Conservation (phyloP, 768 basidiomycete species). For the Mycena galopus region DNA sequence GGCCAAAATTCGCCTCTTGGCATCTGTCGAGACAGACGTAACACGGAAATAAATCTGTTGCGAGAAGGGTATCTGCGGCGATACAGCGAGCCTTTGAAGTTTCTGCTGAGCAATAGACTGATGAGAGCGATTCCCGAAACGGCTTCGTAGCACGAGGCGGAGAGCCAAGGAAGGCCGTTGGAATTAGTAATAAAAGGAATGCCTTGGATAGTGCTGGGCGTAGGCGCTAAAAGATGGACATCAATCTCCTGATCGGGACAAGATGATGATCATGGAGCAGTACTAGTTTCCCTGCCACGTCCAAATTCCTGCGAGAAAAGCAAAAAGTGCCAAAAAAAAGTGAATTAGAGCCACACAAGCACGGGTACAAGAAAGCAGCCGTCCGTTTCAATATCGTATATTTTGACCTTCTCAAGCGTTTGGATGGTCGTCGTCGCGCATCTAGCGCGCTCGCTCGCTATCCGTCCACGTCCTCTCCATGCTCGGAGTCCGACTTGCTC, state of each 20-base stretch:
- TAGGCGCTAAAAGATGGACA: too few species aligned
- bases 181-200: too few species aligned
- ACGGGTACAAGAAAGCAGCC: background rate
- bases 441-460: background rate
- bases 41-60: too few species aligned
- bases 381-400: background rate
- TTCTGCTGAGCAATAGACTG: background rate
- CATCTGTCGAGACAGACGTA: too few species aligned
- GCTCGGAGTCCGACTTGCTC: conserved; percentile 20
- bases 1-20: too few species aligned
- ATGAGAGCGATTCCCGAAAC: background rate
- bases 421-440: too few species aligned
- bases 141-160: conserved; percentile 25
- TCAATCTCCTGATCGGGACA: too few species aligned
- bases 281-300: too few species aligned
- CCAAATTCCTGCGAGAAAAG: background rate
- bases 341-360: background rate
- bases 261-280: too few species aligned
- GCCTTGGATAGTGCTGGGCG: too few species aligned
- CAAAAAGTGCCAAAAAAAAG: too few species aligned
- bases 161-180: background rate
- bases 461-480: conserved; percentile 20
- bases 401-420: background rate
- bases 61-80: background rate
- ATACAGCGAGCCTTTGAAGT: background rate